Conservation (phyloP, 345 rosid genomes). For the Turnera subulata region DNA sequence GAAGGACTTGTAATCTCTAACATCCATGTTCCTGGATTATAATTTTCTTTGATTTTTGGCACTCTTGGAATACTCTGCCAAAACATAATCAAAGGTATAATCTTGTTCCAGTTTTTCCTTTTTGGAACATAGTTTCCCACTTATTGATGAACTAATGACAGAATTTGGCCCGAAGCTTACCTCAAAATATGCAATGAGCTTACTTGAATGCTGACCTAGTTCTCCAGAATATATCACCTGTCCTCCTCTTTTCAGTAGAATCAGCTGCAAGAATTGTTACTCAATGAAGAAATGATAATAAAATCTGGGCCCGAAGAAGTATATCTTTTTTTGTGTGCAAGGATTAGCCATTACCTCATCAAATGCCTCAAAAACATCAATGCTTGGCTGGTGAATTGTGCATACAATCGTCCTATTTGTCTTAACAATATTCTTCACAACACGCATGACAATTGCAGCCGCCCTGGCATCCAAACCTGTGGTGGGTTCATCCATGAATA, state of each 20-base stretch:
- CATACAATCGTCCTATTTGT: conserved; percentile 50
- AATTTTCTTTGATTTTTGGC: conserved; percentile 35
- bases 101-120: too few species aligned
- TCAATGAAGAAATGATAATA: too few species aligned
- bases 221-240: conserved; percentile 47
- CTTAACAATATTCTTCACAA: conserved; percentile 42
- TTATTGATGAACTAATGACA: too few species aligned
- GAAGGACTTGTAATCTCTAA: conserved; percentile 34
- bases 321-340: too few species aligned
- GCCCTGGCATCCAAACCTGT: conserved; percentile 68
- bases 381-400: conserved; percentile 64
- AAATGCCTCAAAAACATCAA: conserved; percentile 54
- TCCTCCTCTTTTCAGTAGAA: conserved; percentile 63
- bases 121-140: too few species aligned
- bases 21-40: conserved; percentile 61
- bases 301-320: too few species aligned
- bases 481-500: conserved; percentile 68
- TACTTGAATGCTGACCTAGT: conserved; percentile 46
- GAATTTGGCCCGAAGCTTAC: too few species aligned
- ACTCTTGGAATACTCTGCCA: conserved; percentile 31
- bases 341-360: conserved; percentile 38
- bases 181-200: conserved; percentile 54
- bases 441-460: conserved; percentile 62
- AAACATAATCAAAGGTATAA: too few species aligned
- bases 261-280: conserved; percentile 49